Evolutionary conservation across 2,329 filamentous ascomycete genomes (phyloP), one percentile per base, ranked within the genome.

Genomic region (Phoma herbarum): DNA sequence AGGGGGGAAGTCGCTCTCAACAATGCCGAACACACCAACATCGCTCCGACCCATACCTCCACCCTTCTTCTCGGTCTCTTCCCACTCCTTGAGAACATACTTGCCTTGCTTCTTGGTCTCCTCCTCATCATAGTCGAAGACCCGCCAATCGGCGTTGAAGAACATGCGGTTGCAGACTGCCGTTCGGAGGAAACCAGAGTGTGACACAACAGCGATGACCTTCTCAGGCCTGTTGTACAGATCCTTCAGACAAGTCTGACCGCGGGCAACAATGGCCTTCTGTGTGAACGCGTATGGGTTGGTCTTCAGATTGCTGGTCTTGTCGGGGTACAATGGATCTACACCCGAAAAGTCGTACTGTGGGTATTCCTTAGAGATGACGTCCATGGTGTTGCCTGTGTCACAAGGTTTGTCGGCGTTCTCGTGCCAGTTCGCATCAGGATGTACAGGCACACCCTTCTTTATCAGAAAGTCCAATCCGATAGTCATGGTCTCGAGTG

Each of bases 341-440:
- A 90, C 79, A 1, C 63, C 58, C 3, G 78, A 79, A 71, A 88
- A 88, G 74, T 88, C 83, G 50, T 89, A 80, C 16, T 68, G 54
- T 0, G 86, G 85, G 65, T 88, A 90, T 43, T 83, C 80, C 1
- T 71, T 51, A 0, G 69, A 61, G 1, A 89, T 70, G 1, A 73
- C 70, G 0, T 74, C 45, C 37, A 87, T 62, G 12, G 81, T 71
- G 12, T 79, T 83, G 56, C 88, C 88, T 0, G 83, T 85, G 66
- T 91, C 88, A 74, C 88, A 90, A 6, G 85, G 84, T 62, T 79
- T 78, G 67, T 69, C 77, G 57, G 77, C 73, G 60, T 79, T 81
- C 66, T 82, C 80, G 79, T 90, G 88, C 88, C 88, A 90, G 53
- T 82, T 81, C 4, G 88, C 86, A 66, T 86, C 82, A 1, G 85